Evolutionary conservation across 306 rosid genomes (phyloP).

Genomic region (Sphenostylis stenocarpa): DNA sequence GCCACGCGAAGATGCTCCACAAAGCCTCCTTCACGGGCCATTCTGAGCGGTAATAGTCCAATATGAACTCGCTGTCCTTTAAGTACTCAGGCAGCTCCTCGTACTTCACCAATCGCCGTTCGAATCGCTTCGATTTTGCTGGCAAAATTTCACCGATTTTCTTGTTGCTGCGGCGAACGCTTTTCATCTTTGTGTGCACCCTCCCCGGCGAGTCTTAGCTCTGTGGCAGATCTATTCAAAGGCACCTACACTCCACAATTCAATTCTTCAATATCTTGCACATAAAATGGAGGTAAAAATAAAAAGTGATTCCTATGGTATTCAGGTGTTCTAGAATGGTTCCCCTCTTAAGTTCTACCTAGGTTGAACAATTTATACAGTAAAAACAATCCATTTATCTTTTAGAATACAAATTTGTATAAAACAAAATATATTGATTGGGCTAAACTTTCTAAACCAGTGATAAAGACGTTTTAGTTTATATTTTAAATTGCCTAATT

Average conservation of each 20-base stretch:
- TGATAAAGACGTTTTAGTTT: too few relatives aligned
- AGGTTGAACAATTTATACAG: too few relatives aligned
- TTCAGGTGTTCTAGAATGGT: not conserved
- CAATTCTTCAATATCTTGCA: not conserved
- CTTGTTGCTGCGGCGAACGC: slow-evolving; percentile 23
- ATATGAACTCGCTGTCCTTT: slow-evolving; percentile 82
- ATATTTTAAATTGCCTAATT: too few relatives aligned
- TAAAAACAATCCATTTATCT: too few relatives aligned
- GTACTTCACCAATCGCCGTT: slow-evolving; percentile 61
- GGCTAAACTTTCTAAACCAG: too few relatives aligned
- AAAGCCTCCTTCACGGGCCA: slow-evolving; percentile 80
- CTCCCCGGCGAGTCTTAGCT: not conserved
- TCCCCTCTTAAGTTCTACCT: too few relatives aligned
- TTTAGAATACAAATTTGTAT: too few relatives aligned
- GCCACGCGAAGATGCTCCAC: slow-evolving; percentile 75
- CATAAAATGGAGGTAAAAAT: not conserved
- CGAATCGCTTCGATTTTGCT: not conserved
- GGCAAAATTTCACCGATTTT: not conserved
- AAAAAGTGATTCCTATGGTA: not conserved
- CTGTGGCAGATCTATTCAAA: slow-evolving; percentile 9
- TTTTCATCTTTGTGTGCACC: slow-evolving; percentile 22
- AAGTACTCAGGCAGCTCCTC: slow-evolving; percentile 81
- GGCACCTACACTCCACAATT: not conserved
- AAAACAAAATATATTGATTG: too few relatives aligned
- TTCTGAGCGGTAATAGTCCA: slow-evolving; percentile 79